Evolutionary conservation across 768 basidiomycete species (phyloP).

Genomic region (Phanerodontia chrysosporium): DNA sequence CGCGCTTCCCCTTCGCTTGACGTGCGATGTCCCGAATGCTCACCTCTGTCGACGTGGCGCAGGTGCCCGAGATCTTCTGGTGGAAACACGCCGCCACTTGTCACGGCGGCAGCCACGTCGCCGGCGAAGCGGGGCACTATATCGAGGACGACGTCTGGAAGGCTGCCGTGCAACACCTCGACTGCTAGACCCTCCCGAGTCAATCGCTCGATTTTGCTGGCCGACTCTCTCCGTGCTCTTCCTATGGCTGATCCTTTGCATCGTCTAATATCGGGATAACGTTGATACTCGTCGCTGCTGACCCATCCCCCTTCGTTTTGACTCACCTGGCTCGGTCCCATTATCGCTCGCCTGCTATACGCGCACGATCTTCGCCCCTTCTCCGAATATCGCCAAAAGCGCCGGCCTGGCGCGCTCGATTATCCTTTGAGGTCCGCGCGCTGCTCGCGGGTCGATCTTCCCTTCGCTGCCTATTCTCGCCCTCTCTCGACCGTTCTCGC

Average conservation of each 20-base stretch:
- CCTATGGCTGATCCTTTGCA: no score
- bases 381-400: background rate
- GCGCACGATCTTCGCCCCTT: background rate
- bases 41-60: background rate
- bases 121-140: conserved; percentile 56
- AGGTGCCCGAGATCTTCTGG: conserved; percentile 79
- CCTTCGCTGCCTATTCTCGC: background rate
- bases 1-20: background rate
- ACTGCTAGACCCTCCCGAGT: no score
- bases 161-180: background rate
- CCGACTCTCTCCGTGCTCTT: no score
- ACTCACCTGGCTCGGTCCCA: background rate
- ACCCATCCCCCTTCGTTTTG: background rate
- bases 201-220: no score
- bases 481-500: background rate
- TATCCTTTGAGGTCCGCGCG: no score
- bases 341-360: background rate
- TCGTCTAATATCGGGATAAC: no score
- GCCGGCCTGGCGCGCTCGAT: background rate
- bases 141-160: conserved; percentile 26
- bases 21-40: background rate
- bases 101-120: conserved; percentile 54
- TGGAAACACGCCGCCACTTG: conserved; percentile 84
- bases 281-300: background rate
- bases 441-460: background rate